Base-by-base conservation (phyloP, 768 basidiomycete genomes). In the Terana coerulea region DNA sequence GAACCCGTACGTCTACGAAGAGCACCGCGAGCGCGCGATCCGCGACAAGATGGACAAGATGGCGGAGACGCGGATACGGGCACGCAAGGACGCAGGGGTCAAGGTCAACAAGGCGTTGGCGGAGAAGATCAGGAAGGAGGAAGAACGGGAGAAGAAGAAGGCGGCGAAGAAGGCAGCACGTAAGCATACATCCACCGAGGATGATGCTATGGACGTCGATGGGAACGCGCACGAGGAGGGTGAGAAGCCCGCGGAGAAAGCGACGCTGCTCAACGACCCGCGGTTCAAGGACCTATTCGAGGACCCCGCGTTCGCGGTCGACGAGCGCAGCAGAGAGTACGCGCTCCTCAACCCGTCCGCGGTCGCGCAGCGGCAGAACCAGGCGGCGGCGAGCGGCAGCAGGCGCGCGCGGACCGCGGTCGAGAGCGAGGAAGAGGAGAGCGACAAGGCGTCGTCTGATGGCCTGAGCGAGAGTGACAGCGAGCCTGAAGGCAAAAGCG, bases 1-100 rank as follows among this genome's bases (percentile, higher is more conserved):
- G 51, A 98, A 98, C 72, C 97, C 97, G 2, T 95, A 92, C 65
- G 92, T 87, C 9, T 98, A 98, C 67, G 85, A 84, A 34, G 97
- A 99, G 63, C 86, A 98, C 67, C 87, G 93, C 56, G 93, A 95
- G 67, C 86, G 85, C 62, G 71, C 92, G 64, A 79, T 98, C 47
- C 80, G 80, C 45, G 86, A 91, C 62, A 92, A 93, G 68, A 81
- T 99, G 72, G 93, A 94, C 52, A 93, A 93, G 68, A 79, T 97
- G 74, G 86, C 91, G 0, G 95, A 98, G 69, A 88, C 83, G 10
- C 81, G 97, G 40, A 98, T 99, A 66, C 84, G 97, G 12, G 72
- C 90, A 34, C 81, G 79, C 68, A 93, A 92, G 67, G 79, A 84
- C 48, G 64, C 64, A 44, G 81, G 75, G 46, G 83, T 80, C 65